Percentiles rank a stretch among this genome's conserved stretches.
These are phyloP conservation scores for Desmodesmus armatus DNA, from an alignment of 139 green algal species.

Conservation along the genomic window DNA sequence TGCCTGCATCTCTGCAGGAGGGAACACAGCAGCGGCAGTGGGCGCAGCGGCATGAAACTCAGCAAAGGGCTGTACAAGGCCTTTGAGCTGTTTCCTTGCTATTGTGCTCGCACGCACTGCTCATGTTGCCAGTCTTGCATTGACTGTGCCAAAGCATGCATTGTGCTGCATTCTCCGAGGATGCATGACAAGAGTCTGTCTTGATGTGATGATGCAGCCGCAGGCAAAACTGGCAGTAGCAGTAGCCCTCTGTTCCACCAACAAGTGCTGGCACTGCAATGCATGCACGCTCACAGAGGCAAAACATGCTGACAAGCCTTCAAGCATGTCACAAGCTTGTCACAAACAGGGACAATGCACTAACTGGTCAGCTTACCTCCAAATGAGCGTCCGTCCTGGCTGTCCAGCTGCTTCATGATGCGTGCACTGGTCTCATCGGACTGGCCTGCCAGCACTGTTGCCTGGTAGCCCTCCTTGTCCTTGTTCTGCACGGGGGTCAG, in stretches of 20 bases:
- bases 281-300: background rate
- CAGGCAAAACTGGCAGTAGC: background rate
- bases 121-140: too few species aligned
- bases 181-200: too few species aligned
- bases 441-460: background rate
- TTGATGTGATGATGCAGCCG: too few species aligned
- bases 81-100: too few species aligned
- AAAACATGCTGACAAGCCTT: background rate
- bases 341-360: too few species aligned
- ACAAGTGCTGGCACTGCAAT: too few species aligned
- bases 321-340: background rate
- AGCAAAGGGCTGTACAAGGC: too few species aligned
- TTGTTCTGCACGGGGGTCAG: constrained; percentile 28
- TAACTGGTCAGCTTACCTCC: constrained; percentile 29
- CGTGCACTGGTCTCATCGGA: constrained; percentile 29
- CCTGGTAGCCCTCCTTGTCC: constrained; percentile 38
- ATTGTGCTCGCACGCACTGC: too few species aligned
- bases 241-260: too few species aligned
- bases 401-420: constrained; percentile 36
- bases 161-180: too few species aligned
- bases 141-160: too few species aligned
- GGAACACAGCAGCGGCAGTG: background rate
- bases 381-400: background rate
- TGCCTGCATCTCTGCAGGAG: constrained; percentile 51
- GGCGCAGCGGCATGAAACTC: background rate